Evolutionary conservation across 345 rosid genomes (phyloP), one percentile per base, ranked within the genome.

Genomic region (Clarkia xantiana): DNA sequence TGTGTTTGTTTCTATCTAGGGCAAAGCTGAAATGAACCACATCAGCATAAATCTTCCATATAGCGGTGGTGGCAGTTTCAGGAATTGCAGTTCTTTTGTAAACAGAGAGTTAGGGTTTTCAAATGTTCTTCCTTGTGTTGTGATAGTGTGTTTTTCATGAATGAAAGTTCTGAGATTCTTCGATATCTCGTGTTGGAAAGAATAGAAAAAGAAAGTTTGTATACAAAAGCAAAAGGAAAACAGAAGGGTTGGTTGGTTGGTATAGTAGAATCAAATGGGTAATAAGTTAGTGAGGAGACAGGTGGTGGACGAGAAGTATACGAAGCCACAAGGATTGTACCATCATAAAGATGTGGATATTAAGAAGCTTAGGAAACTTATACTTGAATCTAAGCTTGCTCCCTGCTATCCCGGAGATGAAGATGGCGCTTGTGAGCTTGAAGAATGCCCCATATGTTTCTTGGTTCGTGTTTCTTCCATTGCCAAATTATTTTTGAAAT

Each of bases 371-470:
- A 73, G 84, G 54, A 93, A 87, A 75, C 88, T 93, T 12, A 93
- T 93, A 57, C 76, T 87, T 1, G 99, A 87, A 40, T 86, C 91
- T 34, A 93, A 87, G 77, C 94, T 93, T 46, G 95, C 99, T 53
- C 96, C 99, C 4, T 93, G 99, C 72, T 93, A 75, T 67, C 95
- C 96, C 1, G 99, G 99, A 3, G 88, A 76, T 9, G 96, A 93
- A 42, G 99, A 93, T 29, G 71, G 75, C 54, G 60, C 72, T 20
- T 56, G 48, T 20, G 99, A 93, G 59, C 81, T 75, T 23, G 99
- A 93, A 79, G 99, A 93, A 62, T 87, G 96, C 54, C 99, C 95
- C 0, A 93, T 93, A 72, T 93, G 99, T 75, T 87, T 87, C 62
- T 71, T 93, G 96, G 99, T 93, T 38, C 38, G 95, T 75, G 41